These are phyloP conservation scores for Trypanosoma boissoni DNA, from an alignment of 208 protist species.

Conservation along the genomic window DNA sequence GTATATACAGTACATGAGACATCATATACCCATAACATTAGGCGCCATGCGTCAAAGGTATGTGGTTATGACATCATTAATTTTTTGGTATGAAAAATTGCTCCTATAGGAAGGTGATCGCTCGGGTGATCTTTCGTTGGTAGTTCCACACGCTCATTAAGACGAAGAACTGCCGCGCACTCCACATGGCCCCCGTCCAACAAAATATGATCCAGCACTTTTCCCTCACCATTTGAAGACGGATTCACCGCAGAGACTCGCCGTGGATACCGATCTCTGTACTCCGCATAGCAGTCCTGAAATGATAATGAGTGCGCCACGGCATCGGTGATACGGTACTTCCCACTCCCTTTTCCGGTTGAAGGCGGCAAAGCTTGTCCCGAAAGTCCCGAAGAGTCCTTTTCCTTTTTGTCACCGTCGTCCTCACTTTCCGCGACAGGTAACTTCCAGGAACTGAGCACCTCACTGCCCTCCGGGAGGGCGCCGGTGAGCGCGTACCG, in stretches of 20 bases:
- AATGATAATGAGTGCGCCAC: constrained; percentile 45
- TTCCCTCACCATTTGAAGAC: constrained; percentile 68
- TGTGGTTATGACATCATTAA: background rate
- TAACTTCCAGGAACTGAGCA: constrained; percentile 46
- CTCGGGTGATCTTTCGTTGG: constrained; percentile 62
- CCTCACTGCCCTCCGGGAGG: constrained; percentile 32
- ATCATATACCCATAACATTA: too few species aligned
- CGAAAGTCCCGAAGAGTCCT: background rate
- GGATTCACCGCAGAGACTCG: constrained; percentile 73
- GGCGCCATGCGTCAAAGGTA: too few species aligned
- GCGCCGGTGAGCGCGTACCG: constrained; percentile 41
- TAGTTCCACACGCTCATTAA: constrained; percentile 44
- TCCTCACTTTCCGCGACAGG: background rate
- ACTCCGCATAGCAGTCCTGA: constrained; percentile 59
- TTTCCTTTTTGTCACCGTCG: background rate
- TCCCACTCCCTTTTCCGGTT: background rate
- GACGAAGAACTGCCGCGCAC: constrained; percentile 56
- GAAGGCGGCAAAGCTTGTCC: background rate
- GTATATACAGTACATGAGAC: too few species aligned
- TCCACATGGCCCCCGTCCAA: constrained; percentile 49
- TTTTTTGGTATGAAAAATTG: constrained; percentile 38
- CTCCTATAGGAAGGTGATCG: constrained; percentile 84
- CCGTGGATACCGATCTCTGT: constrained; percentile 53
- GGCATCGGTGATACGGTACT: constrained; percentile 16
- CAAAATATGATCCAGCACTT: constrained; percentile 86